Evolutionary conservation across 805 yeast genomes (phyloP).

Genomic region (Lipomyces lipofer): DNA sequence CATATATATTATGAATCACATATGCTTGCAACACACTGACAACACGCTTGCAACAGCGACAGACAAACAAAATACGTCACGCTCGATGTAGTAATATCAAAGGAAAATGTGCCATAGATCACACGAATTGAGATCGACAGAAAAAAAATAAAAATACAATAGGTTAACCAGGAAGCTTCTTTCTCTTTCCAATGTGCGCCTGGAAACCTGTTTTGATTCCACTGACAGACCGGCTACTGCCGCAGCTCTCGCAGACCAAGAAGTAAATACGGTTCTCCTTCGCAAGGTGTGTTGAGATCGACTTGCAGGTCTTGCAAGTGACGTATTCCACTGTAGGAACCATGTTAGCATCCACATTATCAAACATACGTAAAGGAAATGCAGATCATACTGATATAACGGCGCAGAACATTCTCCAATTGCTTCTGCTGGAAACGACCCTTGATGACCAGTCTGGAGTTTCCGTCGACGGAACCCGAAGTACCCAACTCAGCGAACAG

Average conservation of each 20-base stretch:
- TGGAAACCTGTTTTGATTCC: conserved; percentile 99
- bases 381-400: conserved; percentile 62
- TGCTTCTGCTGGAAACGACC: conserved; percentile 98
- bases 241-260: conserved; percentile 97
- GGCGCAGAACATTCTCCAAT: conserved; percentile 92
- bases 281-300: conserved; percentile 92
- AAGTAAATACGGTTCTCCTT: conserved; percentile 98
- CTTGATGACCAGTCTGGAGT: conserved; percentile 92
- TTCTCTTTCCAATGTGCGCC: conserved; percentile 92
- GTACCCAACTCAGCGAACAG: conserved; percentile 99
- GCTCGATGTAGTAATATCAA: too few relatives aligned
- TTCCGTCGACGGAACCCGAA: conserved; percentile 98
- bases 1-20: too few relatives aligned
- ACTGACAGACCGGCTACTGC: conserved; percentile 93
- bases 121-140: too few relatives aligned
- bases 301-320: conserved; percentile 98
- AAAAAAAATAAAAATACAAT: background rate
- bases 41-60: too few relatives aligned
- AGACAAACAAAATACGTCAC: too few relatives aligned
- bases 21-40: too few relatives aligned
- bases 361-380: background rate
- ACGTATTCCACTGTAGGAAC: conserved; percentile 74
- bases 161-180: conserved; percentile 28
- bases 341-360: conserved; percentile 1
- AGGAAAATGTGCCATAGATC: too few relatives aligned